A percentile compares a stretch with the other conserved stretches of the same genome.
Conservation (phyloP, 306 rosid species). For the Malus fusca region DNA sequence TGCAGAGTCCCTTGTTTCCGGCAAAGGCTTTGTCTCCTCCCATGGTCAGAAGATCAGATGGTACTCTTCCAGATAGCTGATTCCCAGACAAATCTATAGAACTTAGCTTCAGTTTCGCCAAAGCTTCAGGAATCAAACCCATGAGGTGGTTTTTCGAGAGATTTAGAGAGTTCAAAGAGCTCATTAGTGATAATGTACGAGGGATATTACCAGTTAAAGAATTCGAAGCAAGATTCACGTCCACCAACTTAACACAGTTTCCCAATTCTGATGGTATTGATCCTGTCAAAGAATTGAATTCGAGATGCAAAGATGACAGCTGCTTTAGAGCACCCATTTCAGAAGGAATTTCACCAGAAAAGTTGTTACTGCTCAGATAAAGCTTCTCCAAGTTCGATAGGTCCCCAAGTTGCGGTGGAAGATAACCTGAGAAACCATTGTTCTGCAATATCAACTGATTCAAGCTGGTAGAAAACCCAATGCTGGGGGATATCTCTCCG, state of each 20-base stretch:
- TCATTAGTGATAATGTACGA: conserved; percentile 47
- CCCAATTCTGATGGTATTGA: conserved; percentile 60
- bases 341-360: conserved; percentile 62
- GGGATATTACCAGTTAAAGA: conserved; percentile 65
- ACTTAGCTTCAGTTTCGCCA: conserved; percentile 66
- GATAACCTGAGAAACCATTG: conserved; percentile 69
- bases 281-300: conserved; percentile 65
- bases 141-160: conserved; percentile 60
- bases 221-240: conserved; percentile 75
- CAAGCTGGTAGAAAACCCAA: conserved; percentile 59
- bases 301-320: conserved; percentile 70
- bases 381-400: conserved; percentile 69
- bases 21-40: conserved; percentile 68
- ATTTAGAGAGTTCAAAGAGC: conserved; percentile 75
- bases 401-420: conserved; percentile 69
- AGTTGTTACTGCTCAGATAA: conserved; percentile 52
- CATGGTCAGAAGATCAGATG: conserved; percentile 53
- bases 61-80: conserved; percentile 59
- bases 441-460: conserved; percentile 49
- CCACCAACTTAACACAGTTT: conserved; percentile 59
- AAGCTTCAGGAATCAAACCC: conserved; percentile 59
- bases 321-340: conserved; percentile 61
- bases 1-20: conserved; percentile 67
- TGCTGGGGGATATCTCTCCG: conserved; percentile 51
- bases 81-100: conserved; percentile 76